Conservation (phyloP, 306 rosid genomes). For the Malus orientalis region DNA sequence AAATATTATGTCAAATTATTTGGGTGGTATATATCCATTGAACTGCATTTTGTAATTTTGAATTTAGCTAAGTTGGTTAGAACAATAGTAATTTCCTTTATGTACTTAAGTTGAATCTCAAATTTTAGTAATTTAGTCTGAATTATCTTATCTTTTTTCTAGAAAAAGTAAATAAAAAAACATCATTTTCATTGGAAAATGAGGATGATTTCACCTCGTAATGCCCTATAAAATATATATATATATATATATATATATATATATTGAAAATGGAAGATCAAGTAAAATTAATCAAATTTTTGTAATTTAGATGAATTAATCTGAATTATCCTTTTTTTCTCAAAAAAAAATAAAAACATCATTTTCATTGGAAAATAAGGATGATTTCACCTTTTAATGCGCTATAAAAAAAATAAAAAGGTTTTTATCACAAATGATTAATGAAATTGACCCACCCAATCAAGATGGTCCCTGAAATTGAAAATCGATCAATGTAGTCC, state of each 20-base stretch:
- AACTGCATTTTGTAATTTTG: not conserved
- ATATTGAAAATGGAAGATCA: not conserved
- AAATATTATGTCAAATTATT: not conserved
- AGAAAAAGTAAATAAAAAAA: not conserved
- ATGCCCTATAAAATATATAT: not conserved
- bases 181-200: not conserved
- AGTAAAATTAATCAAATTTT: not conserved
- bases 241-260: no score
- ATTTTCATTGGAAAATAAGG: not conserved
- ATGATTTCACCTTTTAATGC: no score
- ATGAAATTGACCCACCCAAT: no score
- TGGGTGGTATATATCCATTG: not conserved
- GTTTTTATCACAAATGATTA: no score
- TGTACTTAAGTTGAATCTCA: not conserved
- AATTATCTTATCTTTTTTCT: not conserved
- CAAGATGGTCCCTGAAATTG: no score
- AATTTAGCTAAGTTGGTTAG: not conserved
- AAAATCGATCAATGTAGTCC: no score
- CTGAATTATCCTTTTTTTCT: no score
- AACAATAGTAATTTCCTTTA: not conserved
- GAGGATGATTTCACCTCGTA: not conserved
- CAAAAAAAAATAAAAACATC: not conserved
- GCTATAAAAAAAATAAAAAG: not conserved
- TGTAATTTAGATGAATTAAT: no score
- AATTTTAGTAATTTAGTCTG: no score